Conservation (phyloP, 2,329 filamentous ascomycete genomes). For the Mariannaea elegans region DNA sequence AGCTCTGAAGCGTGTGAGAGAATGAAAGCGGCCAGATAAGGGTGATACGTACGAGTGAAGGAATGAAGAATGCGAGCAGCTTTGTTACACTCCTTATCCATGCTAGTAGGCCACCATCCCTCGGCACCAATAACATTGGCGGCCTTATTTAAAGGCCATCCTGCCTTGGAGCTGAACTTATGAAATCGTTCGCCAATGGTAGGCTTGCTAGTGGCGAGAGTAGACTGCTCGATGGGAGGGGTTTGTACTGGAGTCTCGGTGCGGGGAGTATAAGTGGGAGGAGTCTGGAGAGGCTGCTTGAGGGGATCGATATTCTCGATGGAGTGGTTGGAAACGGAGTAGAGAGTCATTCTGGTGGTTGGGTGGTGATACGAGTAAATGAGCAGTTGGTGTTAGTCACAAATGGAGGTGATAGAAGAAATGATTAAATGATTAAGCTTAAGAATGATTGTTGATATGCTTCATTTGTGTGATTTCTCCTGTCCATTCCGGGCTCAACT, state of each 20-base stretch:
- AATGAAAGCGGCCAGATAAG: too few relatives aligned
- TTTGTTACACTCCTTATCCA: slow-evolving; percentile 80
- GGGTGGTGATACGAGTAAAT: neutral
- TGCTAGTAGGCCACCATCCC: slow-evolving; percentile 78
- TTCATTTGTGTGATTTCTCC: neutral
- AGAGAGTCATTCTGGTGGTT: slow-evolving; percentile 29
- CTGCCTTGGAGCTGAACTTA: slow-evolving; percentile 71
- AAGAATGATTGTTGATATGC: slow-evolving; percentile 9
- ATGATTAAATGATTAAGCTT: slow-evolving; percentile 16
- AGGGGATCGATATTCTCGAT: slow-evolving; percentile 32
- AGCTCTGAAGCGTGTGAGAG: slow-evolving; percentile 34
- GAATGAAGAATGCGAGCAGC: slow-evolving; percentile 77
- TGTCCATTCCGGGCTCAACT: neutral
- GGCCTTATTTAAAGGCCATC: slow-evolving; percentile 72
- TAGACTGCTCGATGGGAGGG: slow-evolving; percentile 1
- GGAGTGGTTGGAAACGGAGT: slow-evolving; percentile 25
- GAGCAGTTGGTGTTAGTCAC: neutral
- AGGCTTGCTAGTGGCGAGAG: slow-evolving; percentile 36
- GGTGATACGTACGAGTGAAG: slow-evolving; percentile 66
- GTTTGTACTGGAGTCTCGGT: slow-evolving; percentile 15
- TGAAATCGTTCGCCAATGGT: slow-evolving; percentile 68
- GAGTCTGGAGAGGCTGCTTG: slow-evolving; percentile 33
- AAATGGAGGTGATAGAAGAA: neutral
- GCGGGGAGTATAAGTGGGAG: slow-evolving; percentile 30
- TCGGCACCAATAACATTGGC: slow-evolving; percentile 76